Conservation (phyloP, 352 stramenopile genomes). For the Pythium periplocum region DNA sequence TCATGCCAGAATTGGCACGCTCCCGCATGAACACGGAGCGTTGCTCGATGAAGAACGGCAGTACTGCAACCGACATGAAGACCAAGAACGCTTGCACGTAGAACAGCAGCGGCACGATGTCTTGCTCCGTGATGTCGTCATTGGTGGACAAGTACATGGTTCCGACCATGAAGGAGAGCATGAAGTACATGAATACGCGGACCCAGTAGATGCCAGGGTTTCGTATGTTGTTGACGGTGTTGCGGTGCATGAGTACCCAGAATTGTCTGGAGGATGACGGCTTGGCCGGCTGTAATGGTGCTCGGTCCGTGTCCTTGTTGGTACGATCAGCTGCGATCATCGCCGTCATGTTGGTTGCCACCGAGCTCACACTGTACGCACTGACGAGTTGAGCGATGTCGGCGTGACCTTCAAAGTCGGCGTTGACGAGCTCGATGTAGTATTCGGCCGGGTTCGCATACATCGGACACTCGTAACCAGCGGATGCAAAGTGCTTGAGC, state of each 20-base stretch:
- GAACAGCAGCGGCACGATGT: slow-evolving; percentile 63
- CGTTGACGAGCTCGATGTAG: too few relatives aligned
- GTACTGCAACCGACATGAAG: slow-evolving; percentile 84
- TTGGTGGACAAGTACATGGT: slow-evolving; percentile 69
- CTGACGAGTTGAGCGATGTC: neutral
- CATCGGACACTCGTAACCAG: too few relatives aligned
- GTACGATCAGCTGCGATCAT: neutral
- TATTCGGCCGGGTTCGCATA: too few relatives aligned
- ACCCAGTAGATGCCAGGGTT: slow-evolving; percentile 70
- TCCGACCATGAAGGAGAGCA: slow-evolving; percentile 60
- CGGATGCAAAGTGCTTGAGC: too few relatives aligned
- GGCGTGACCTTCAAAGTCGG: too few relatives aligned
- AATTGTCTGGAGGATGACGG: slow-evolving; percentile 35
- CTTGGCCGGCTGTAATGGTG: slow-evolving; percentile 1
- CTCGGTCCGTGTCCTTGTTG: neutral
- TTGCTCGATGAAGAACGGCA: slow-evolving; percentile 86
- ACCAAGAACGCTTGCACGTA: slow-evolving; percentile 86
- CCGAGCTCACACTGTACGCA: slow-evolving; percentile 1
- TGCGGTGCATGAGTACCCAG: slow-evolving; percentile 43
- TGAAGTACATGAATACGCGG: slow-evolving; percentile 65
- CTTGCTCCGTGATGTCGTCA: slow-evolving; percentile 31
- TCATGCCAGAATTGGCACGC: slow-evolving; percentile 54
- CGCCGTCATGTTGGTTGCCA: neutral
- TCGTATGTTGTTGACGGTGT: slow-evolving; percentile 56
- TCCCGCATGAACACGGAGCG: slow-evolving; percentile 64